These are phyloP conservation scores for Colletotrichum nymphaeae DNA, from an alignment of 2,329 filamentous ascomycete species.

Conservation along the genomic window DNA sequence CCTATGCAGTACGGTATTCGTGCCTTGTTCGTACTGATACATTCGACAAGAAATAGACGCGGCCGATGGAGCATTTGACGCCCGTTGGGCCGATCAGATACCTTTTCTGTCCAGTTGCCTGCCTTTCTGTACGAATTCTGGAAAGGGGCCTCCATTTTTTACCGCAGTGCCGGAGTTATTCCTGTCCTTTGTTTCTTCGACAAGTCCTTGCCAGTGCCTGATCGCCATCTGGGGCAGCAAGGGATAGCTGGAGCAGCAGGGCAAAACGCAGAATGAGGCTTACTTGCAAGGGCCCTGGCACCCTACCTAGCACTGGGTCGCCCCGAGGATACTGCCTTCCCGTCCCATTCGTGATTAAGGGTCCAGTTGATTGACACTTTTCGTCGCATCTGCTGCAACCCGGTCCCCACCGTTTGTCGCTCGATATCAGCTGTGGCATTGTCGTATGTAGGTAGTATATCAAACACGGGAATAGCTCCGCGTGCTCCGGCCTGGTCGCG, in stretches of 20 bases:
- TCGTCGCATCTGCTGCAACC: neutral
- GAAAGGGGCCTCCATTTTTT: neutral
- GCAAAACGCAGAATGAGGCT: conserved; percentile 31
- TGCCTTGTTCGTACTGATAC: neutral
- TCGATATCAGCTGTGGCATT: neutral
- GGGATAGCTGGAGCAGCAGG: conserved; percentile 7
- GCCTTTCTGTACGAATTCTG: neutral
- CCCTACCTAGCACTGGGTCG: conserved; percentile 2
- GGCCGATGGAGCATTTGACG: neutral
- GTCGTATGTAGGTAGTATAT: neutral
- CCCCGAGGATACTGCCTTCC: neutral
- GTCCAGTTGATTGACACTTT: neutral
- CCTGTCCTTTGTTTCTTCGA: neutral
- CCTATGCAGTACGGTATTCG: neutral
- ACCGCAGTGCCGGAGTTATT: neutral
- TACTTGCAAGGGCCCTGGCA: conserved; percentile 25
- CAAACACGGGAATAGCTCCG: neutral
- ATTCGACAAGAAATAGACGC: conserved; percentile 8
- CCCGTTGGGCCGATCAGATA: neutral
- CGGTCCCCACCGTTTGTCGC: neutral
- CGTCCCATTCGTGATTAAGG: conserved; percentile 4
- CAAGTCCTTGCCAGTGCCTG: conserved; percentile 20
- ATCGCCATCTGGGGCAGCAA: conserved; percentile 18
- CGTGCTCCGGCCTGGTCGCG: neutral
- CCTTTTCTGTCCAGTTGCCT: neutral